phyloP scores from a whole-genome alignment of 306 rosid species.

The Begonia fuchsioides region DNA sequence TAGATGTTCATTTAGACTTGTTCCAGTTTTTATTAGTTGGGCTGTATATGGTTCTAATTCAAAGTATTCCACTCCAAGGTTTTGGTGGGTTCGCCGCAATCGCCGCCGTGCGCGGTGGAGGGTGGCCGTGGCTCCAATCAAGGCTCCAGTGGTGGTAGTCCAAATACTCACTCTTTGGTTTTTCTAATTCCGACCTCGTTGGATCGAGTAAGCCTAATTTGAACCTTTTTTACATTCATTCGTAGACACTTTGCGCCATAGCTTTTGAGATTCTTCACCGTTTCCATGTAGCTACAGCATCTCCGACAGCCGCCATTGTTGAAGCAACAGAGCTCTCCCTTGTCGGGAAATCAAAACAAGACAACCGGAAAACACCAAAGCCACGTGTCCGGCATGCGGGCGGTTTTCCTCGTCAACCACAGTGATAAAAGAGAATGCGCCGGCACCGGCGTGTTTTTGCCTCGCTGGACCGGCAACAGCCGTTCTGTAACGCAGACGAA shows the following conservation, averaged over 20 bases:
- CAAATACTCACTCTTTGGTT: slow-evolving; percentile 20
- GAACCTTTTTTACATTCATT: not conserved
- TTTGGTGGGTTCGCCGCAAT: slow-evolving; percentile 43
- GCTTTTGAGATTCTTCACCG: not conserved
- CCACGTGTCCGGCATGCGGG: slow-evolving; percentile 34
- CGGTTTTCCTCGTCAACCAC: slow-evolving; percentile 21
- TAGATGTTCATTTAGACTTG: too few relatives aligned
- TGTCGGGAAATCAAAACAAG: slow-evolving; percentile 16
- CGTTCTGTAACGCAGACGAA: slow-evolving; percentile 21
- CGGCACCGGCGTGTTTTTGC: slow-evolving; percentile 87
- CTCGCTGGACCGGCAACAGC: slow-evolving; percentile 23
- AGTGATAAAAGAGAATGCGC: slow-evolving; percentile 24
- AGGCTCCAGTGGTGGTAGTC: slow-evolving; percentile 46
- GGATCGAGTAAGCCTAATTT: slow-evolving; percentile 40
- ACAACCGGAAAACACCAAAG: slow-evolving; percentile 10
- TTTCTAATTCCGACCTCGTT: slow-evolving; percentile 26
- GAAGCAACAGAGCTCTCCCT: slow-evolving; percentile 25
- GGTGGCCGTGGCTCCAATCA: slow-evolving; percentile 31
- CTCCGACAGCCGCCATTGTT: slow-evolving; percentile 37
- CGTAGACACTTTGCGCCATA: not conserved
- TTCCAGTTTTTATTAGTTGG: too few relatives aligned
- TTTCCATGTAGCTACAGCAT: slow-evolving; percentile 26
- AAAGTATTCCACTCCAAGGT: slow-evolving; percentile 12
- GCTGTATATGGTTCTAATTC: too few relatives aligned
- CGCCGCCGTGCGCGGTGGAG: slow-evolving; percentile 38